These are phyloP conservation scores for Neospermospora avenae DNA, from an alignment of 2,329 filamentous ascomycete species.

Conservation along the genomic window DNA sequence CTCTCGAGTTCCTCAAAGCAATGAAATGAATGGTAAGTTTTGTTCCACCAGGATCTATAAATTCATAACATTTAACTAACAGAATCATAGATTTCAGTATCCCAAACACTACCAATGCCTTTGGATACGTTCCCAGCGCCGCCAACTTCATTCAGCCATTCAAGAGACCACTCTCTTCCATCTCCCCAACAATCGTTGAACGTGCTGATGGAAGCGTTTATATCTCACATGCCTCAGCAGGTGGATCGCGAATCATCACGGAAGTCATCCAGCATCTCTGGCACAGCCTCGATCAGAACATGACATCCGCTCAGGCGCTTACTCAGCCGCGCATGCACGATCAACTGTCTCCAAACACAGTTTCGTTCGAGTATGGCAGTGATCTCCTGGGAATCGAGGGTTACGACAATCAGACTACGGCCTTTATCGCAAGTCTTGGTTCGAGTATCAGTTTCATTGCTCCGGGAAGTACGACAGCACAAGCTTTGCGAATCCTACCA, in stretches of 20 bases:
- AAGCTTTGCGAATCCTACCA: slow-evolving; percentile 58
- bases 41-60: not conserved
- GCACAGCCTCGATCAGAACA: slow-evolving; percentile 55
- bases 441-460: slow-evolving; percentile 61
- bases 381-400: slow-evolving; percentile 34
- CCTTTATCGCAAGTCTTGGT: slow-evolving; percentile 53
- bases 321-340: slow-evolving; percentile 60
- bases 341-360: slow-evolving; percentile 56
- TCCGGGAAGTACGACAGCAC: slow-evolving; percentile 53
- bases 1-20: no score
- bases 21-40: slow-evolving; percentile 55
- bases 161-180: slow-evolving; percentile 63
- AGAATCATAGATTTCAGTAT: slow-evolving; percentile 56
- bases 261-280: slow-evolving; percentile 63
- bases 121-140: slow-evolving; percentile 61
- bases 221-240: slow-evolving; percentile 59
- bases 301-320: slow-evolving; percentile 52
- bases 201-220: slow-evolving; percentile 54
- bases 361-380: slow-evolving; percentile 52
- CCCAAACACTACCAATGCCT: slow-evolving; percentile 59
- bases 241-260: slow-evolving; percentile 65
- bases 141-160: slow-evolving; percentile 64
- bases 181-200: slow-evolving; percentile 62
- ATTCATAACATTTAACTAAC: not conserved
- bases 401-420: slow-evolving; percentile 59